A percentile compares a stretch with the other conserved stretches of the same genome.
phyloP scores from a whole-genome alignment of 257 asterid genomes.

The Sherardia arvensis region DNA sequence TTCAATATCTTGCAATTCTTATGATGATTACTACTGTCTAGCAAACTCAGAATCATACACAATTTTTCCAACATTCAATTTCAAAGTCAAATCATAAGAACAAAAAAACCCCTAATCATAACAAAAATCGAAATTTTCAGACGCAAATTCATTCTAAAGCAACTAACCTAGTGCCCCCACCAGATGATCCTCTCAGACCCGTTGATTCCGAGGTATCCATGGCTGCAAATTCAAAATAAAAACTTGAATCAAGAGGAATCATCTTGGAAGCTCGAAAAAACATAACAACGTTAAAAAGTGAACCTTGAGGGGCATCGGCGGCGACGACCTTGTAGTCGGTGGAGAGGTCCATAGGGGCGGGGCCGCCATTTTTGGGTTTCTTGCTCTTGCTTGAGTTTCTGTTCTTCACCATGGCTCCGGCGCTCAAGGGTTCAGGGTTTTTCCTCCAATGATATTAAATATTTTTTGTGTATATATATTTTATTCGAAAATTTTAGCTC shows the following conservation, averaged over 20 bases:
- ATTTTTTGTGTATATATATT: neutral
- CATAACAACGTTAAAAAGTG: neutral
- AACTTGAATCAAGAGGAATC: neutral
- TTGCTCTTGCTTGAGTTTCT: conserved; percentile 35
- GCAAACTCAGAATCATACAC: too few species aligned
- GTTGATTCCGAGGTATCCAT: conserved; percentile 56
- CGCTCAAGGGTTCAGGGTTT: conserved; percentile 11
- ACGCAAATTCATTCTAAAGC: neutral
- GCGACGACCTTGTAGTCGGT: conserved; percentile 1
- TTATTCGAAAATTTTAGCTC: neutral
- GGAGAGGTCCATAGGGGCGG: conserved; percentile 27
- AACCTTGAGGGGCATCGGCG: conserved; percentile 29
- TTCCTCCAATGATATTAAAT: neutral
- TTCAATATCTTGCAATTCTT: too few species aligned
- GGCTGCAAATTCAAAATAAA: conserved; percentile 17
- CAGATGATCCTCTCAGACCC: conserved; percentile 15
- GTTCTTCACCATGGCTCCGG: conserved; percentile 45
- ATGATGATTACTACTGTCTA: too few species aligned
- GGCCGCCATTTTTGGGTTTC: conserved; percentile 19
- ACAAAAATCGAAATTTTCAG: too few species aligned
- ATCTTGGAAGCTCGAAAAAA: neutral
- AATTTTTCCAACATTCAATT: neutral
- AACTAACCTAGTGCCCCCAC: conserved; percentile 31
- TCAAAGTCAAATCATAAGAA: neutral
- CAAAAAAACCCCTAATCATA: neutral